Percentiles rank a stretch among this genome's conserved stretches.
Conservation (phyloP, 2,329 filamentous ascomycete genomes). For the Aureobasidium sp. region DNA sequence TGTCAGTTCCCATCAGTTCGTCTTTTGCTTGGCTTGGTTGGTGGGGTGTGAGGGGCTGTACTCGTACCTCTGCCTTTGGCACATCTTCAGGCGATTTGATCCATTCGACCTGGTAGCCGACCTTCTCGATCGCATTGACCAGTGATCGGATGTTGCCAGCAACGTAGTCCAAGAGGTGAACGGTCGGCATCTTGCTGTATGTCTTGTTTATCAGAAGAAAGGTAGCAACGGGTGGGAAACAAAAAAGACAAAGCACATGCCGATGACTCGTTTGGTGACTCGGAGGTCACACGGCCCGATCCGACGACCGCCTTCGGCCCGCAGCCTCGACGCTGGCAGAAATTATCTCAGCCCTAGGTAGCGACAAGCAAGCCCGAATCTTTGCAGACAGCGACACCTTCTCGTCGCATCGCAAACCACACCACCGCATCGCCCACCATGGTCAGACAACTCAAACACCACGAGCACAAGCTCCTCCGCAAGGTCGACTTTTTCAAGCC, state of each 20-base stretch:
- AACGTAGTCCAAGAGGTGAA: slow-evolving; percentile 80
- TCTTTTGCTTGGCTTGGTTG: background rate
- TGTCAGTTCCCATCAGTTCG: slow-evolving; percentile 20
- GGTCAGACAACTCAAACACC: slow-evolving; percentile 93
- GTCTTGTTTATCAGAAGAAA: background rate
- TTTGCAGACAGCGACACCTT: background rate
- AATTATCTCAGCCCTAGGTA: background rate
- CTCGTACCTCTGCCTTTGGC: slow-evolving; percentile 74
- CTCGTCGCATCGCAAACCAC: background rate
- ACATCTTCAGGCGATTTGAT: slow-evolving; percentile 78
- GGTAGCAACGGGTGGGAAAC: background rate
- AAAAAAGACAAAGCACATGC: slow-evolving; percentile 1
- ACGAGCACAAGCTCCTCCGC: slow-evolving; percentile 84
- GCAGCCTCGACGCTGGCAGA: background rate
- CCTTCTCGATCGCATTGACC: slow-evolving; percentile 94
- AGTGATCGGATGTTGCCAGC: slow-evolving; percentile 93
- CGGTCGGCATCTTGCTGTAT: slow-evolving; percentile 53
- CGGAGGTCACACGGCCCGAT: background rate
- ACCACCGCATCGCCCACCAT: slow-evolving; percentile 44
- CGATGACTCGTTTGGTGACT: slow-evolving; percentile 1
- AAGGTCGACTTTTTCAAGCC: slow-evolving; percentile 84
- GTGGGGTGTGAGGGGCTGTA: background rate
- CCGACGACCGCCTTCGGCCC: slow-evolving; percentile 5
- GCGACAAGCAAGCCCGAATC: background rate
- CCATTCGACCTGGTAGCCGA: slow-evolving; percentile 91